Conservation (phyloP, 148 eudicot genomes). For the Heliosperma pusillum region DNA sequence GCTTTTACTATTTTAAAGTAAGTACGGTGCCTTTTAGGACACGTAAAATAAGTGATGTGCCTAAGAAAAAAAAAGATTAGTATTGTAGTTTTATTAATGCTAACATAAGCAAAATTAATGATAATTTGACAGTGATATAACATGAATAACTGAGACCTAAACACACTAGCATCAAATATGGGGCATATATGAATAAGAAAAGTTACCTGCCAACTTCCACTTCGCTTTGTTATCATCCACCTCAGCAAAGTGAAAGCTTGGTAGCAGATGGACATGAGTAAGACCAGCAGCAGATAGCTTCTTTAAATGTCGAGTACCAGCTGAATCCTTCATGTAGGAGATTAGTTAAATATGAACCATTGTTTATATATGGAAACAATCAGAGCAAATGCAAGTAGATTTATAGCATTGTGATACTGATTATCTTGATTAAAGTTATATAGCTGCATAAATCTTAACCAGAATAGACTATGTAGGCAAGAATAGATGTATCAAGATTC, state of each 20-base stretch:
- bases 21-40: background rate
- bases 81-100: background rate
- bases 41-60: background rate
- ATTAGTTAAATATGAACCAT: background rate
- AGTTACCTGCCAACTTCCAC: constrained; percentile 78
- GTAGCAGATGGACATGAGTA: constrained; percentile 89
- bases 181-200: background rate
- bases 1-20: background rate
- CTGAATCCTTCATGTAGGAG: constrained; percentile 63
- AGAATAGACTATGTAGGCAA: background rate
- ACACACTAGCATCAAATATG: constrained; percentile 1
- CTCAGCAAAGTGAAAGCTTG: constrained; percentile 89
- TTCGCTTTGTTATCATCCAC: constrained; percentile 82
- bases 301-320: constrained; percentile 73
- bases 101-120: background rate
- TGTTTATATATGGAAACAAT: background rate
- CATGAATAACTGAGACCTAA: background rate
- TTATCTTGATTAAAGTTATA: background rate
- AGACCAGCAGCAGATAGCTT: constrained; percentile 84
- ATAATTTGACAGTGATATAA: background rate
- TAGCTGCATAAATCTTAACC: background rate
- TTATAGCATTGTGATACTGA: background rate
- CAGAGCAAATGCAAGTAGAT: background rate
- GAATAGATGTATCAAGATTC: background rate
- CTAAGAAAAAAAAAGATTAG: background rate